Evolutionary conservation across 306 rosid species (phyloP).

Genomic region (Quercus engelmannii): DNA sequence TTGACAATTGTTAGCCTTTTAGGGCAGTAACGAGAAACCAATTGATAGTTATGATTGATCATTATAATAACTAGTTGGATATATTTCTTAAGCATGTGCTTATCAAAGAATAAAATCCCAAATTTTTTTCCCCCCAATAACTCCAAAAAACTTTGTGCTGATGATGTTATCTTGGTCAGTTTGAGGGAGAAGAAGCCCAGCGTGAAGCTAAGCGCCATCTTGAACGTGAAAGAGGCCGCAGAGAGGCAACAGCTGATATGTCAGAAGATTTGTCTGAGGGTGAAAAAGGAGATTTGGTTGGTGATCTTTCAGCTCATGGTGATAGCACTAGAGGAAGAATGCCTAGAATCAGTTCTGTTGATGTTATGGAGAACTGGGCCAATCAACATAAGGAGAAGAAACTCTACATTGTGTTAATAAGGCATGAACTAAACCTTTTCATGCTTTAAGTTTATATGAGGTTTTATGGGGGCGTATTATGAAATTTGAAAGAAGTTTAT

Average conservation of each 20-base stretch:
- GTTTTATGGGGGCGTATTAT: neutral
- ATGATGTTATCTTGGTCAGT: slow-evolving; percentile 18
- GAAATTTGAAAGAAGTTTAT: neutral
- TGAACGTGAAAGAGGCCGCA: slow-evolving; percentile 53
- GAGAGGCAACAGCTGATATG: slow-evolving; percentile 58
- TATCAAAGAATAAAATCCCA: neutral
- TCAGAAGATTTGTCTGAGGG: slow-evolving; percentile 66
- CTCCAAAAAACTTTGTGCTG: neutral
- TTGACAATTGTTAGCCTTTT: too few species aligned
- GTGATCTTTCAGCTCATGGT: slow-evolving; percentile 32
- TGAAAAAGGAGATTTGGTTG: slow-evolving; percentile 47
- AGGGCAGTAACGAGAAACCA: too few species aligned
- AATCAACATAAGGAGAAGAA: slow-evolving; percentile 49
- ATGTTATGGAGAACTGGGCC: slow-evolving; percentile 51
- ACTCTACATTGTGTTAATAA: slow-evolving; percentile 47
- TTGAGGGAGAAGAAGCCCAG: slow-evolving; percentile 58
- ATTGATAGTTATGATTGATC: too few species aligned
- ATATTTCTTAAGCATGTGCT: neutral
- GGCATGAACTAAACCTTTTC: slow-evolving; percentile 34
- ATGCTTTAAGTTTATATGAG: neutral
- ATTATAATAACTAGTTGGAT: too few species aligned
- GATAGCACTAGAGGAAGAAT: slow-evolving; percentile 33
- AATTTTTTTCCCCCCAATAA: neutral
- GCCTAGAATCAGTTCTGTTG: slow-evolving; percentile 40
- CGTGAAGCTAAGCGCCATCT: slow-evolving; percentile 34